Evolutionary conservation across 176 grass and related monocot species (phyloP).

Genomic region (Hyparrhenia diplandra): DNA sequence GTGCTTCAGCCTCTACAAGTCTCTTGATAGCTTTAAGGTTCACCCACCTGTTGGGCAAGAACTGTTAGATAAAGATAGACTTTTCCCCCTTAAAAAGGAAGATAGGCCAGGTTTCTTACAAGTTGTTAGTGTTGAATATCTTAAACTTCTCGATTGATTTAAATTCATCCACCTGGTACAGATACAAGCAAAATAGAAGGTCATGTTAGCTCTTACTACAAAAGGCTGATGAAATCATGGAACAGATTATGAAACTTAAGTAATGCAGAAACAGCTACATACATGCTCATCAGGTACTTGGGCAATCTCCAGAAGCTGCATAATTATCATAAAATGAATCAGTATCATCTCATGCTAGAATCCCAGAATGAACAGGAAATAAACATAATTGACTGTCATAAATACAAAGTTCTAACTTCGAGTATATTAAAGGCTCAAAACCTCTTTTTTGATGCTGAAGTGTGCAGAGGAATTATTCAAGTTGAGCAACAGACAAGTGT

Average conservation of each 20-base stretch:
- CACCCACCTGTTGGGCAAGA: constrained; percentile 71
- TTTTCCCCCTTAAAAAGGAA: background rate
- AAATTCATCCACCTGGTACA: constrained; percentile 73
- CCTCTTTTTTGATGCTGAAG: background rate
- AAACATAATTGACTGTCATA: background rate
- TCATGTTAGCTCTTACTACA: constrained; percentile 17
- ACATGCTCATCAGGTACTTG: constrained; percentile 99
- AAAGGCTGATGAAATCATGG: background rate
- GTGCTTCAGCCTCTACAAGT: constrained; percentile 92
- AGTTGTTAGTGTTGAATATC: constrained; percentile 99
- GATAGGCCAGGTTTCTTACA: constrained; percentile 49
- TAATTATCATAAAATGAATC: constrained; percentile 1
- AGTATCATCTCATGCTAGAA: background rate
- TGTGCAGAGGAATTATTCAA: background rate
- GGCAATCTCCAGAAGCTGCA: constrained; percentile 99
- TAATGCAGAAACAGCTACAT: constrained; percentile 14
- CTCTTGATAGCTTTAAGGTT: constrained; percentile 99
- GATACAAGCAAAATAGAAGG: background rate
- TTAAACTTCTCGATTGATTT: constrained; percentile 99
- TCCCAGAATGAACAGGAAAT: background rate
- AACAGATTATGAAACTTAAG: background rate
- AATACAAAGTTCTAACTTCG: constrained; percentile 1
- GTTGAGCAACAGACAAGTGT: background rate
- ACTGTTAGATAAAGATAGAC: constrained; percentile 18
- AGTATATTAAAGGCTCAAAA: background rate